phyloP scores from a whole-genome alignment of 345 rosid genomes.

The Hypericum perforatum region DNA sequence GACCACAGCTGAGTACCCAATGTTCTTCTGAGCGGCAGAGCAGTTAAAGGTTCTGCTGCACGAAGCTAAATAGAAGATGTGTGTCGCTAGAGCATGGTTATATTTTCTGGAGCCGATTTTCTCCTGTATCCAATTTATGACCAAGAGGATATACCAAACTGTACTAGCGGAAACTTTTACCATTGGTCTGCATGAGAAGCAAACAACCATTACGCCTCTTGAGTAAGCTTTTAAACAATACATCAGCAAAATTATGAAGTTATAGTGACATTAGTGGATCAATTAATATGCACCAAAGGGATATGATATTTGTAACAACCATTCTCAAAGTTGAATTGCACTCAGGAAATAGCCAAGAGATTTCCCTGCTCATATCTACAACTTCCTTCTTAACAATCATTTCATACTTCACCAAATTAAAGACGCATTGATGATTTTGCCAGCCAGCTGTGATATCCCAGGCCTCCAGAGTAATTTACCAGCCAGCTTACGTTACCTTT shows the following conservation, averaged over 20 bases:
- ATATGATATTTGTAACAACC: no score
- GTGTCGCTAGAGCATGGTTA: conserved; percentile 34
- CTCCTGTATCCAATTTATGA: conserved; percentile 43
- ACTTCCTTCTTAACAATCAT: no score
- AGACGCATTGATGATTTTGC: no score
- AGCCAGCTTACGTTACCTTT: conserved; percentile 37
- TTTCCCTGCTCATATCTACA: no score
- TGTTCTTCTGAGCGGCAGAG: conserved; percentile 58
- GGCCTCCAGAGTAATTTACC: conserved; percentile 33
- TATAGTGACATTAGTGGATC: no score
- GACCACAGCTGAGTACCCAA: conserved; percentile 64
- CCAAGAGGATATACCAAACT: conserved; percentile 31
- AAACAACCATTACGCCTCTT: neutral
- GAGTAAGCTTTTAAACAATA: neutral
- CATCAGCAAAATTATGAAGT: neutral
- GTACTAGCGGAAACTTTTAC: conserved; percentile 52
- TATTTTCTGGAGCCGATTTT: conserved; percentile 30
- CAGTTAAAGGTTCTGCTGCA: conserved; percentile 71
- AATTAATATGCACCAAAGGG: no score
- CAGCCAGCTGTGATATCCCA: conserved; percentile 55
- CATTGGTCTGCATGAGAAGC: conserved; percentile 55
- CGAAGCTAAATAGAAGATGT: conserved; percentile 50
- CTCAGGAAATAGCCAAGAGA: no score
- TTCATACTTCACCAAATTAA: no score
- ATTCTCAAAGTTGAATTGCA: no score